These are phyloP conservation scores for Candida multigemmis DNA, from an alignment of 805 yeast species.

Conservation along the genomic window DNA sequence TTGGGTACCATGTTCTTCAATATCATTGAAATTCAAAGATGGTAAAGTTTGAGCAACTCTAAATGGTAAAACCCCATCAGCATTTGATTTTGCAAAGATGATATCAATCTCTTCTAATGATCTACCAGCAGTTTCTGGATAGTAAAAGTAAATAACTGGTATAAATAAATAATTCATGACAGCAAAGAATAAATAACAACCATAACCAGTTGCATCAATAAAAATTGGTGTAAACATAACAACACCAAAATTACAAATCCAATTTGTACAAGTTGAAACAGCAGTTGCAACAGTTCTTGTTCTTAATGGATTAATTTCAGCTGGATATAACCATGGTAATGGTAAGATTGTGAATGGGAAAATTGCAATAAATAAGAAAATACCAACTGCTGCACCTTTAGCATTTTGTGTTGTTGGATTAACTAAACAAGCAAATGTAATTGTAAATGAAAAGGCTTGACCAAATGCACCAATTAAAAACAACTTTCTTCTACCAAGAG, in stretches of 20 bases:
- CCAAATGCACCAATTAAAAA: constrained; percentile 34
- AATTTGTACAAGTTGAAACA: constrained; percentile 35
- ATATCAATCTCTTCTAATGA: constrained; percentile 42
- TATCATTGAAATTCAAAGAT: constrained; percentile 43
- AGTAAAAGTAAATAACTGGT: constrained; percentile 34
- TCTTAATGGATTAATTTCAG: constrained; percentile 38
- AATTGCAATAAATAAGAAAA: constrained; percentile 34
- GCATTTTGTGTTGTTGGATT: constrained; percentile 19
- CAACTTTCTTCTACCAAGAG: constrained; percentile 37
- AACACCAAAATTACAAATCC: constrained; percentile 36
- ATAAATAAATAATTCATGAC: constrained; percentile 26
- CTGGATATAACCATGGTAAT: constrained; percentile 39
- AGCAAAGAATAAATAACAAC: constrained; percentile 34
- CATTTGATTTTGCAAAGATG: constrained; percentile 53
- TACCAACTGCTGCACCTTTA: constrained; percentile 38
- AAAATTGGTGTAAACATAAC: constrained; percentile 39
- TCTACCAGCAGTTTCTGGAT: constrained; percentile 38
- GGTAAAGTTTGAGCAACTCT: constrained; percentile 59
- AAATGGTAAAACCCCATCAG: constrained; percentile 50
- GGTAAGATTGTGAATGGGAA: constrained; percentile 36
- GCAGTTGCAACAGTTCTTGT: constrained; percentile 38
- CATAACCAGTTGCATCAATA: constrained; percentile 28
- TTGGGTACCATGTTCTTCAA: constrained; percentile 50
- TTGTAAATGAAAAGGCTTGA: constrained; percentile 29
- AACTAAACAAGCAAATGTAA: constrained; percentile 33